A percentile compares a stretch with the other conserved stretches of the same genome.
These are phyloP conservation scores for Tolypocladium tundrense DNA, from an alignment of 2,329 filamentous ascomycete genomes.

Conservation along the genomic window DNA sequence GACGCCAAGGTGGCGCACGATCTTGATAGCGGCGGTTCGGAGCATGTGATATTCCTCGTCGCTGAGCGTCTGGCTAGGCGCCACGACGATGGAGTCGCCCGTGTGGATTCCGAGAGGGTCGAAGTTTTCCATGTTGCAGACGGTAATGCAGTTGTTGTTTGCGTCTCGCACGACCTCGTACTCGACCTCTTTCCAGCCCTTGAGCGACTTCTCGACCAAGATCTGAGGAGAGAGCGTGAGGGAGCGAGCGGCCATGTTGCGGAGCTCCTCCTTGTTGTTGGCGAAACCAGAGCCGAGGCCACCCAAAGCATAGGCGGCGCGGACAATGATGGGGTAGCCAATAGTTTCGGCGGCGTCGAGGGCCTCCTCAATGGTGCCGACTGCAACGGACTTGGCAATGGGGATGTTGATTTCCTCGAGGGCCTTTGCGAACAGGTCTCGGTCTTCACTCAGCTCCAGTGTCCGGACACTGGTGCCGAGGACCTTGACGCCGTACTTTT, in stretches of 20 bases:
- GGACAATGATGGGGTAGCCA: constrained; percentile 96
- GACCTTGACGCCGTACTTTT: constrained; percentile 91
- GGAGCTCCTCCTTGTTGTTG: constrained; percentile 84
- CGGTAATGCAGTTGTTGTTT: constrained; percentile 97
- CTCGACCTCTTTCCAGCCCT: constrained; percentile 99
- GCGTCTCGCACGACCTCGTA: constrained; percentile 97
- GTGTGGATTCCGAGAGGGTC: constrained; percentile 96
- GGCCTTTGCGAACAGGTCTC: constrained; percentile 91
- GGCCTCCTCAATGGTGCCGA: constrained; percentile 83
- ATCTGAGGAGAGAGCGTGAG: constrained; percentile 93
- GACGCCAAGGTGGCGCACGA: constrained; percentile 91
- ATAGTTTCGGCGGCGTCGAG: constrained; percentile 76
- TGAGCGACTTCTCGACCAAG: constrained; percentile 94
- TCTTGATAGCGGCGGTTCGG: constrained; percentile 93
- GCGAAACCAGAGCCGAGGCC: constrained; percentile 95
- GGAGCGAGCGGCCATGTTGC: constrained; percentile 85
- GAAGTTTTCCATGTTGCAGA: constrained; percentile 80
- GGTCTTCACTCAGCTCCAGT: constrained; percentile 87
- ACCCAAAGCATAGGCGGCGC: constrained; percentile 91
- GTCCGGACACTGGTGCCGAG: constrained; percentile 92
- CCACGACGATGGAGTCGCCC: constrained; percentile 96
- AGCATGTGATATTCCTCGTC: constrained; percentile 99
- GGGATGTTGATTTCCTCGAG: constrained; percentile 96
- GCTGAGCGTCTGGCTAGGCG: constrained; percentile 89
- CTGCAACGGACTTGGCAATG: constrained; percentile 91